Base-by-base conservation (phyloP, 371 early-diverging fungal genomes). In the Mortierella sp. region DNA sequence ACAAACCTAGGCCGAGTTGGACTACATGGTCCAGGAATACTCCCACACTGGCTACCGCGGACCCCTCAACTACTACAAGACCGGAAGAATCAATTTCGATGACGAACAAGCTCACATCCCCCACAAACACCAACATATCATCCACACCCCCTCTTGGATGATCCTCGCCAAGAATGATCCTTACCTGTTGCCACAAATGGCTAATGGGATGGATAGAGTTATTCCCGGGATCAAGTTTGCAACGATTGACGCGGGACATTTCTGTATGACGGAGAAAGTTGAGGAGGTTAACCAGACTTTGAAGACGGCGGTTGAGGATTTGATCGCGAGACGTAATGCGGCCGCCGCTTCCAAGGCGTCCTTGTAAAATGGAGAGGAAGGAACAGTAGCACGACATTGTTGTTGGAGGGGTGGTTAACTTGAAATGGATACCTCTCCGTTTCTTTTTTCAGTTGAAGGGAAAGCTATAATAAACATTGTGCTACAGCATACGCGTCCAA, bases 41-140 rank as follows among this genome's bases (percentile, higher is more conserved):
- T 65, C 58, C 38, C 49, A n/a, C 35, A 41, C 54, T 24, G 80
- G 79, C 12, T 72, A 79, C 55, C 85, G 76, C 4, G 85, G 85
- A 3, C 85, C 85, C 3, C 71, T 85, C 58, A 85, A 85, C 77
- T 85, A 85, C 72, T 85, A 85, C 72, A 81, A 76, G 54, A 79
- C 82, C 11, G 63, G 72, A 27, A 75, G 48, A 41, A 24, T 86
- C 71, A 86, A 86, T 46, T 86, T 56, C 44, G 86, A 86, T 4
- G 86, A 86, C 29, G 86, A 86, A 43, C 6, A 48, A 2, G 70
- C 27, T 3, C 2, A 21, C 24, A 0, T 68, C 24, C 68, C 68
- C 24, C 38, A 38, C 24, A 18, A 1, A 18, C 46, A 56, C 54
- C 35, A 14, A 10, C 55, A 43, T 8, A 68, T 12, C n/a, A 84